A percentile compares a stretch with the other conserved stretches of the same genome.
Evolutionary conservation across 495 filamentous ascomycete genomes (phyloP).

Genomic region (Penicillium maclennaniae): DNA sequence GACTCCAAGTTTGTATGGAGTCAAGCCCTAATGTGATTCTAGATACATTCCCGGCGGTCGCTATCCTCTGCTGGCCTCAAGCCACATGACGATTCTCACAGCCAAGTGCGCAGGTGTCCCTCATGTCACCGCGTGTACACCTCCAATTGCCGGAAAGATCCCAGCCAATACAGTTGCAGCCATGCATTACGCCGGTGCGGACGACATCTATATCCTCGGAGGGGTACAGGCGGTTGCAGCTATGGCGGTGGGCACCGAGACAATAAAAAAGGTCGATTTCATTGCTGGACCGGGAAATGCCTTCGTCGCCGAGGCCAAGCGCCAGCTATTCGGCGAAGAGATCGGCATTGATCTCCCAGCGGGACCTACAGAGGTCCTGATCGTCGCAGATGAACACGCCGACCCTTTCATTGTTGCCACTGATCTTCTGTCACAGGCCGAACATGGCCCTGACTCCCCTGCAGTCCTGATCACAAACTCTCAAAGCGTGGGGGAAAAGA

Average conservation of each 20-base stretch:
- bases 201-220: constrained; percentile 50
- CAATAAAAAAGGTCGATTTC: constrained; percentile 49
- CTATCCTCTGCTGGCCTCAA: constrained; percentile 53
- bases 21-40: no score
- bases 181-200: constrained; percentile 51
- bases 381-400: constrained; percentile 47
- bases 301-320: constrained; percentile 53
- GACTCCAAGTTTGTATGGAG: background rate
- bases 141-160: constrained; percentile 48
- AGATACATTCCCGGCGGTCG: constrained; percentile 51
- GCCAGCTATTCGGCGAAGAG: constrained; percentile 48
- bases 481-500: constrained; percentile 35
- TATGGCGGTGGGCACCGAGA: constrained; percentile 80
- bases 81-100: constrained; percentile 57
- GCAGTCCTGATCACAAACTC: constrained; percentile 48
- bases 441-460: constrained; percentile 52
- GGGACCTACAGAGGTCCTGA: constrained; percentile 53
- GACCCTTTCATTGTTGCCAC: constrained; percentile 50
- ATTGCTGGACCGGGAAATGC: constrained; percentile 53
- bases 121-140: constrained; percentile 49
- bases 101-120: constrained; percentile 52
- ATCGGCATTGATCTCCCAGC: constrained; percentile 54
- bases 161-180: constrained; percentile 50
- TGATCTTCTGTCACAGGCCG: constrained; percentile 49
- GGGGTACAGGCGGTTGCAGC: constrained; percentile 61